Conservation (phyloP, 352 stramenopile genomes). For the Achlya hypogyna region DNA sequence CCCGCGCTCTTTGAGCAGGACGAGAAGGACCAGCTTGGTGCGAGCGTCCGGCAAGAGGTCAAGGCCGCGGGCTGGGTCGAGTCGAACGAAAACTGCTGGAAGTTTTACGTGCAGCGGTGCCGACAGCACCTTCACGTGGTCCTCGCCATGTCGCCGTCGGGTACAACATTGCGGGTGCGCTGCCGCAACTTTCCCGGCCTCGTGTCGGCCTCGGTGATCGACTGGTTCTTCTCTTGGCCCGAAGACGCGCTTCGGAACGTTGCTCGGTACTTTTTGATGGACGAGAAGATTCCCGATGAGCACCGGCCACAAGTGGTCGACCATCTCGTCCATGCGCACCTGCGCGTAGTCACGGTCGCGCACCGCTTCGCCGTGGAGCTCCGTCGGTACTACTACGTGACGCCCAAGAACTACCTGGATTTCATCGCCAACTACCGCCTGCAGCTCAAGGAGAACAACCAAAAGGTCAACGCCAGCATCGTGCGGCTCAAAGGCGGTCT, state of each 20-base stretch:
- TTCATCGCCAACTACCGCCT: constrained; percentile 91
- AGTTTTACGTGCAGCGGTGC: constrained; percentile 91
- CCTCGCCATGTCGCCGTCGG: constrained; percentile 91
- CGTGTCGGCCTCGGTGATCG: constrained; percentile 89
- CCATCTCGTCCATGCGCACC: constrained; percentile 87
- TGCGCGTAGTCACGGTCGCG: constrained; percentile 85
- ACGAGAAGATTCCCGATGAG: constrained; percentile 86
- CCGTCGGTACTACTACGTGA: constrained; percentile 94
- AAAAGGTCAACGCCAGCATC: constrained; percentile 85
- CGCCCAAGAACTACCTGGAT: constrained; percentile 95
- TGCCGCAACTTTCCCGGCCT: constrained; percentile 93
- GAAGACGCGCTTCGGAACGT: constrained; percentile 90
- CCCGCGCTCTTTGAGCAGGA: constrained; percentile 89
- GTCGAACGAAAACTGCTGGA: constrained; percentile 91
- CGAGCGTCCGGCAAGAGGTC: constrained; percentile 79
- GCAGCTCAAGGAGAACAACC: constrained; percentile 85
- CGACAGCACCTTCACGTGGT: constrained; percentile 91
- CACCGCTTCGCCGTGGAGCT: constrained; percentile 87
- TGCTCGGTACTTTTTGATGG: constrained; percentile 87
- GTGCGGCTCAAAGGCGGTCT: constrained; percentile 86
- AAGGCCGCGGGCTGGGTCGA: constrained; percentile 84
- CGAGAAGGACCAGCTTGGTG: constrained; percentile 82
- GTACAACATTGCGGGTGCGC: constrained; percentile 86
- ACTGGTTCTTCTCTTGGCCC: constrained; percentile 96
- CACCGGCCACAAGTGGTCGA: constrained; percentile 74